These are phyloP conservation scores for Cladorrhinum sp. DNA, from an alignment of 2,329 filamentous ascomycete species.

Conservation along the genomic window DNA sequence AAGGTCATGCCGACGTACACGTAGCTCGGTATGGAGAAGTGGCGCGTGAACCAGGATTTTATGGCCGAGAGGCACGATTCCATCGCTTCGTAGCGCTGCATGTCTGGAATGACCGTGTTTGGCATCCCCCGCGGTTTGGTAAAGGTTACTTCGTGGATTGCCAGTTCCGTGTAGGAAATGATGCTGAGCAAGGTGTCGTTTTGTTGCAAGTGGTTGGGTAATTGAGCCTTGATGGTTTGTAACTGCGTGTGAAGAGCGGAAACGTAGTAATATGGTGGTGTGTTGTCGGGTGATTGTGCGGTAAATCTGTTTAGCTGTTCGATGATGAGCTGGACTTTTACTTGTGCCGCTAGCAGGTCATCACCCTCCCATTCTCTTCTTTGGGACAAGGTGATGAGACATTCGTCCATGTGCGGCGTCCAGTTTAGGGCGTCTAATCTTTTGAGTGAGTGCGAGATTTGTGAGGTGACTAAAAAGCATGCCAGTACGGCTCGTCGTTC, in stretches of 20 bases:
- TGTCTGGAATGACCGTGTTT: conserved; percentile 19
- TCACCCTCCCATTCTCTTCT: conserved; percentile 49
- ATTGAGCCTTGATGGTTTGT: conserved; percentile 24
- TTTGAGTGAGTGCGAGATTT: conserved; percentile 36
- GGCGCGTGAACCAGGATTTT: conserved; percentile 35
- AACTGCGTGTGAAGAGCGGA: conserved; percentile 29
- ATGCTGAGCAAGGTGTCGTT: conserved; percentile 33
- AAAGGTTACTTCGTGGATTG: conserved; percentile 37
- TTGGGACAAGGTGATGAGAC: conserved; percentile 44
- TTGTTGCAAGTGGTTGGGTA: conserved; percentile 26
- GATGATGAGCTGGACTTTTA: conserved; percentile 40
- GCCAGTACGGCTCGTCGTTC: conserved; percentile 49
- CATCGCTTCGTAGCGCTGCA: conserved; percentile 30
- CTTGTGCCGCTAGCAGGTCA: conserved; percentile 43
- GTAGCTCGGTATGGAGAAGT: conserved; percentile 31
- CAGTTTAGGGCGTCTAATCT: conserved; percentile 53
- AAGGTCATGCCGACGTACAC: conserved; percentile 35
- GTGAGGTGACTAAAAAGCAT: conserved; percentile 42
- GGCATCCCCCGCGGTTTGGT: conserved; percentile 11
- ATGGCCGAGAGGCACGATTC: conserved; percentile 31
- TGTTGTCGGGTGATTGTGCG: conserved; percentile 24
- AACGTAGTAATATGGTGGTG: conserved; percentile 26
- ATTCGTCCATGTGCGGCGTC: conserved; percentile 59
- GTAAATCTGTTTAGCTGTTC: conserved; percentile 33
- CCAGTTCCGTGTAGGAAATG: conserved; percentile 36